These are phyloP conservation scores for Lentinus brumalis DNA, from an alignment of 768 basidiomycete genomes.

Conservation along the genomic window DNA sequence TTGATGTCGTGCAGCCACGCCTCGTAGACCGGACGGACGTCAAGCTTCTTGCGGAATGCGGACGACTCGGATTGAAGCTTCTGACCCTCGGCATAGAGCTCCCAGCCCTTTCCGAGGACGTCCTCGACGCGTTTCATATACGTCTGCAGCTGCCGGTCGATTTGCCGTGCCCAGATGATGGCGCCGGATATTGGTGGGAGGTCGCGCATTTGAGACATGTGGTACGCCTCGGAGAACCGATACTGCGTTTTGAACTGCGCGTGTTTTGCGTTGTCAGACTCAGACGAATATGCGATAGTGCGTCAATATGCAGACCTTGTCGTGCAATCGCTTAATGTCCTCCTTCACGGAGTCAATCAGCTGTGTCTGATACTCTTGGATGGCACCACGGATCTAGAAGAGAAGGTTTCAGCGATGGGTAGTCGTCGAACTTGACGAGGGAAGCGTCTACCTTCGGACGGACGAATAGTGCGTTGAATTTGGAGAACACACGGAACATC, in stretches of 20 bases:
- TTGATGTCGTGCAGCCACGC: conserved; percentile 98
- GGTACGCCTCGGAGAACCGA: conserved; percentile 91
- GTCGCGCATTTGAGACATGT: conserved; percentile 99
- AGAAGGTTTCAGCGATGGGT: background rate
- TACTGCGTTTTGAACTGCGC: conserved; percentile 92
- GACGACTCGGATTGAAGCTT: conserved; percentile 90
- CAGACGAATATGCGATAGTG: background rate
- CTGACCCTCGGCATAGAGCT: conserved; percentile 98
- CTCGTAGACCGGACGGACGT: conserved; percentile 91
- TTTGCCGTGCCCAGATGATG: conserved; percentile 99
- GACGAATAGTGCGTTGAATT: conserved; percentile 97
- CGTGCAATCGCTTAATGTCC: conserved; percentile 93
- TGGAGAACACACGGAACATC: conserved; percentile 99
- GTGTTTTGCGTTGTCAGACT: background rate
- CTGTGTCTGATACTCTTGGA: conserved; percentile 98
- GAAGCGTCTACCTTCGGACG: conserved; percentile 73
- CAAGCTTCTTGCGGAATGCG: conserved; percentile 94
- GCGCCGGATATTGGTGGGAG: conserved; percentile 97
- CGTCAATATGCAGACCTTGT: conserved; percentile 58
- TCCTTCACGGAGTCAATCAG: conserved; percentile 99
- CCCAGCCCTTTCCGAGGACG: conserved; percentile 97
- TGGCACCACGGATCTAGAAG: conserved; percentile 88
- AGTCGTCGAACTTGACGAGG: background rate
- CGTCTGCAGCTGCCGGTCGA: conserved; percentile 90
- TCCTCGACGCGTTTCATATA: conserved; percentile 99